phyloP scores from a whole-genome alignment of 1,284 basidiomycete species.

The Cryptococcus floricola region DNA sequence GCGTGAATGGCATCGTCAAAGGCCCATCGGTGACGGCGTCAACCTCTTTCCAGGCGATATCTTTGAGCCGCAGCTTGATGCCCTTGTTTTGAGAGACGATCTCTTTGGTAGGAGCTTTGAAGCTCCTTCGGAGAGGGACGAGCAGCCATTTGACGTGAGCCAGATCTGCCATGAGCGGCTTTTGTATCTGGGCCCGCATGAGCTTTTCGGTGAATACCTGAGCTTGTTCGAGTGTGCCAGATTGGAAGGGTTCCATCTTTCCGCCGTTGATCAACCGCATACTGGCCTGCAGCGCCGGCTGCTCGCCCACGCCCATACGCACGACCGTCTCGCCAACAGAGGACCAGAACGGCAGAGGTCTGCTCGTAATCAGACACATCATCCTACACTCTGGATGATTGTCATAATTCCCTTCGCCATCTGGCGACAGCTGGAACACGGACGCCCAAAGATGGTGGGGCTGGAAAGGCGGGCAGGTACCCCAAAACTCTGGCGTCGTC shows the following conservation, averaged over 20 bases:
- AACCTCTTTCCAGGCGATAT: slow-evolving; percentile 40
- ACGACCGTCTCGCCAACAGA: background rate
- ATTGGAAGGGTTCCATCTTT: slow-evolving; percentile 18
- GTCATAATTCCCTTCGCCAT: background rate
- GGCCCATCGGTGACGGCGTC: slow-evolving; percentile 7
- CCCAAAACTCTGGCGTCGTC: slow-evolving; percentile 21
- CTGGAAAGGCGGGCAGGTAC: slow-evolving; percentile 7
- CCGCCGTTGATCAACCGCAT: slow-evolving; percentile 15
- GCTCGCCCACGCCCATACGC: slow-evolving; percentile 6
- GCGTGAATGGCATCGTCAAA: slow-evolving; percentile 11
- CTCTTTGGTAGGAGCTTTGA: background rate
- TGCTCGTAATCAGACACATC: slow-evolving; percentile 20
- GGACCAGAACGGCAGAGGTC: slow-evolving; percentile 14
- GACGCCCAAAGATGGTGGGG: slow-evolving; percentile 11
- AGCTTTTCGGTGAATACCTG: slow-evolving; percentile 26
- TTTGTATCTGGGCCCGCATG: slow-evolving; percentile 29
- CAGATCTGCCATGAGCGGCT: slow-evolving; percentile 16
- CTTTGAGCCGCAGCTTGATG: slow-evolving; percentile 8
- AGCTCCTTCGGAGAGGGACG: slow-evolving; percentile 20
- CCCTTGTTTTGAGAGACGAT: background rate
- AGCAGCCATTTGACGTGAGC: slow-evolving; percentile 24
- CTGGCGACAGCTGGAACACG: slow-evolving; percentile 10
- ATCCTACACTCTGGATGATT: slow-evolving; percentile 12
- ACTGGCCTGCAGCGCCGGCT: slow-evolving; percentile 5
- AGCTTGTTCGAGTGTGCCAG: slow-evolving; percentile 17